Evolutionary conservation across 495 filamentous ascomycete species (phyloP), one percentile per base, ranked within the genome.

Genomic region (Cetradonia linearis): DNA sequence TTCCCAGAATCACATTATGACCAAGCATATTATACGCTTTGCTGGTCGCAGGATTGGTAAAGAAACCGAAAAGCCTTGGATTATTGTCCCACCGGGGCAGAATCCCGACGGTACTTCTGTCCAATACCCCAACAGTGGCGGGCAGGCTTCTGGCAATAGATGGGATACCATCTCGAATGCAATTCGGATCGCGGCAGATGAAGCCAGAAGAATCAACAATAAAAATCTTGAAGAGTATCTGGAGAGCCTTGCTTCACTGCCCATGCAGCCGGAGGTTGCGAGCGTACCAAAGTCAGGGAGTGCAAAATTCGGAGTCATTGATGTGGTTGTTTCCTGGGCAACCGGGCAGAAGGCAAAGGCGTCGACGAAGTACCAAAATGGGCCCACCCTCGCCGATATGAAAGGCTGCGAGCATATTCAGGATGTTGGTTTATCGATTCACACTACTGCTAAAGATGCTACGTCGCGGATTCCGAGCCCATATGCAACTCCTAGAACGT

Each of bases 41-140:
- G 59, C 71, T 23, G 76, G 76, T 5, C 65, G 49, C 23, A 63
- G 72, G 37, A 59, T 73, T 38, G 61, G 68, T 20, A 55, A 56
- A 5, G 49, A 69, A 18, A 28, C 66, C 5, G 76, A 79, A 58
- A 71, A 70, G 38, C 72, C 74, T 13, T 78, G 71, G 73, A 62
- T 76, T 10, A 28, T 77, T 27, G 40, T 70, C 16, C 68, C 74
- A 23, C 57, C 67, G 8, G 62, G 62, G 14, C 66, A 68, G 37
- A 56, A 68, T 25, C 53, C 61, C 2, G 62, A 70, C 42, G 68
- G 66, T 37, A 53, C 52, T 14, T 36, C 33, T 8, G 20, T 34
- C 16, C 44, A 59, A 44, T 23, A 40, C 40, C 56, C 11, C 1
- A 30, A 50, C 34, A 55, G 58, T 20, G 52, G 34, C 20, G 48